These are phyloP conservation scores for Colletotrichum sp. DNA, from an alignment of 2,329 filamentous ascomycete species.

Conservation along the genomic window DNA sequence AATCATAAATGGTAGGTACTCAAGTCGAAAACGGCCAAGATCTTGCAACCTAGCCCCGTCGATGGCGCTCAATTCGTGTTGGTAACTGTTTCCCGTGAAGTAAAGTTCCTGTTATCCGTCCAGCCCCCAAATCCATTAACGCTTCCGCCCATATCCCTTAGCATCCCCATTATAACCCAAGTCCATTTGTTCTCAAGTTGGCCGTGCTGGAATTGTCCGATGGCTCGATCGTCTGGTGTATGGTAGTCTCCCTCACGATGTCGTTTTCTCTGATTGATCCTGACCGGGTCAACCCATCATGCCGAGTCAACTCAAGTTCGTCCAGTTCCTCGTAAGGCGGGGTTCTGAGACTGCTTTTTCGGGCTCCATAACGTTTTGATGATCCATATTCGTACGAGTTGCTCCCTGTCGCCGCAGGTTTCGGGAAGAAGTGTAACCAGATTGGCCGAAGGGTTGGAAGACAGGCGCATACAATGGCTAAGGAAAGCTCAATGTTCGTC, in stretches of 20 bases:
- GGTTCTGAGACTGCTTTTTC: not conserved
- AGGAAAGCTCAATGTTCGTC: slow-evolving; percentile 45
- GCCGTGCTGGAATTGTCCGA: slow-evolving; percentile 8
- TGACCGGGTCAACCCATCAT: not conserved
- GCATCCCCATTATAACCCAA: not conserved
- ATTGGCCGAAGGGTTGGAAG: slow-evolving; percentile 41
- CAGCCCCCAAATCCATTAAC: not conserved
- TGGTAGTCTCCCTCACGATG: slow-evolving; percentile 8
- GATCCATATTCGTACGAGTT: slow-evolving; percentile 10
- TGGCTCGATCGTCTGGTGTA: slow-evolving; percentile 10
- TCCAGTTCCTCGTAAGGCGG: slow-evolving; percentile 11
- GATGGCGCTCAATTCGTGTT: not conserved
- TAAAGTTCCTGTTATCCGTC: not conserved
- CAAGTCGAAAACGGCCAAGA: not conserved
- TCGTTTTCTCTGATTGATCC: not conserved
- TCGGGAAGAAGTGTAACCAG: slow-evolving; percentile 23
- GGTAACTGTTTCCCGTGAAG: not conserved
- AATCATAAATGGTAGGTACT: not conserved
- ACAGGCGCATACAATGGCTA: slow-evolving; percentile 43
- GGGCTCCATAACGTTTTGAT: not conserved
- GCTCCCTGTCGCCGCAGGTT: not conserved
- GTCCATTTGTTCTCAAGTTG: not conserved
- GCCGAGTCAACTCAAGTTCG: slow-evolving; percentile 6
- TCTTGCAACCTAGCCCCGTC: not conserved
- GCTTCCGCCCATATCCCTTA: not conserved